Conservation (phyloP, 495 filamentous ascomycete species). For the Penicillium paradoxum region DNA sequence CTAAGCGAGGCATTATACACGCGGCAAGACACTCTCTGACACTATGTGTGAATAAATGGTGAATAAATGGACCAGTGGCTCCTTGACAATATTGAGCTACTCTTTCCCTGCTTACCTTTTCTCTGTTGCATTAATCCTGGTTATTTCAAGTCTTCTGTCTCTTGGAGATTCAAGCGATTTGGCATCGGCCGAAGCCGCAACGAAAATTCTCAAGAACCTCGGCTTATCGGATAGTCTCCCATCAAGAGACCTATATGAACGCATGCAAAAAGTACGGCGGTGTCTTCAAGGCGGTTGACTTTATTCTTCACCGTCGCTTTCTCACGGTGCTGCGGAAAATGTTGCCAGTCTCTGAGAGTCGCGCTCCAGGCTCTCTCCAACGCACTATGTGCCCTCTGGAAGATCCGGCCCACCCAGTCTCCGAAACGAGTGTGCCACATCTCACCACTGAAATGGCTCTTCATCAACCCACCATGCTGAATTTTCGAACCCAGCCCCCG, state of each 20-base stretch:
- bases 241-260: conserved; percentile 29
- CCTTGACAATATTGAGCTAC: conserved; percentile 33
- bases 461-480: conserved; percentile 33
- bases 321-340: background rate
- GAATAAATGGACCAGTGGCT: conserved; percentile 36
- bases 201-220: conserved; percentile 30
- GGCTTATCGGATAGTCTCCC: conserved; percentile 31
- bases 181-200: conserved; percentile 27
- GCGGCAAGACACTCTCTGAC: conserved; percentile 33
- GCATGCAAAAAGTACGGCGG: conserved; percentile 21
- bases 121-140: conserved; percentile 30
- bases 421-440: background rate
- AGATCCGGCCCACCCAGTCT: background rate
- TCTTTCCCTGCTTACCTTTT: conserved; percentile 37
- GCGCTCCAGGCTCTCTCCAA: background rate
- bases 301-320: background rate
- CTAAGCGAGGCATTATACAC: conserved; percentile 36
- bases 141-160: conserved; percentile 31
- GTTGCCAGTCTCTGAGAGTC: background rate
- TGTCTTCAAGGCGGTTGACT: conserved; percentile 16
- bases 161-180: conserved; percentile 26
- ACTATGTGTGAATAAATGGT: too few relatives aligned
- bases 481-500: conserved; percentile 30
- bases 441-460: conserved; percentile 36
- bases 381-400: background rate